phyloP scores from a whole-genome alignment of 257 asterid genomes.

The Mitragyna speciosa region DNA sequence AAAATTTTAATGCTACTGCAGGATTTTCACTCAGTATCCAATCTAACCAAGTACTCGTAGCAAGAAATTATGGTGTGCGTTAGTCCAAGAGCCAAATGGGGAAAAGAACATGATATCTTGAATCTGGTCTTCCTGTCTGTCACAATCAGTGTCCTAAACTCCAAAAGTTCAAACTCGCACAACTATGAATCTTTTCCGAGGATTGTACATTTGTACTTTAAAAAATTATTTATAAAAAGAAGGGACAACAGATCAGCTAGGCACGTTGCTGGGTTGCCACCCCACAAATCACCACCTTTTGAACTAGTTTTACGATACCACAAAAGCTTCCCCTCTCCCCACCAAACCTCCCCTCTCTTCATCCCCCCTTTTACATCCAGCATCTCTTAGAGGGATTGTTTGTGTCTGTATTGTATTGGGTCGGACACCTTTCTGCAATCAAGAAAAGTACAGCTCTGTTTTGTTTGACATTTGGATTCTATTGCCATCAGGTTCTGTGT shows the following conservation, averaged over 20 bases:
- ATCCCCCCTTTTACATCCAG: neutral
- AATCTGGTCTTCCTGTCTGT: neutral
- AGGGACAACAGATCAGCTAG: conserved; percentile 33
- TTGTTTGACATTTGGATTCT: neutral
- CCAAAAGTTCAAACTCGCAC: conserved; percentile 3
- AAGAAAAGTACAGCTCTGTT: conserved; percentile 20
- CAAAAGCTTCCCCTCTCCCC: conserved; percentile 3
- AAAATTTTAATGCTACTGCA: too few relatives aligned
- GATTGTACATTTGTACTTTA: too few relatives aligned
- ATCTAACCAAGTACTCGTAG: neutral
- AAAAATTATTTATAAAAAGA: neutral
- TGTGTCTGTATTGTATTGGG: neutral
- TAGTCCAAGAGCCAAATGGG: neutral
- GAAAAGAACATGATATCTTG: neutral
- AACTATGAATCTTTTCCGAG: conserved; percentile 4
- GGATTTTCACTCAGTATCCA: neutral
- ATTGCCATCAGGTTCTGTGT: conserved; percentile 9
- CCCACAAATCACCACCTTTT: conserved; percentile 26
- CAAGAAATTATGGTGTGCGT: neutral
- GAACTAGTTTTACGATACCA: conserved; percentile 50
- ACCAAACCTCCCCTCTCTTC: neutral
- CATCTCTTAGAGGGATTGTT: neutral
- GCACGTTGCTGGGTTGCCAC: conserved; percentile 58
- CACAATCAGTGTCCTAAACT: neutral
- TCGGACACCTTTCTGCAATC: neutral